Evolutionary conservation across 371 early-diverging fungal genomes (phyloP).

Genomic region (Saksenaea oblongispora): DNA sequence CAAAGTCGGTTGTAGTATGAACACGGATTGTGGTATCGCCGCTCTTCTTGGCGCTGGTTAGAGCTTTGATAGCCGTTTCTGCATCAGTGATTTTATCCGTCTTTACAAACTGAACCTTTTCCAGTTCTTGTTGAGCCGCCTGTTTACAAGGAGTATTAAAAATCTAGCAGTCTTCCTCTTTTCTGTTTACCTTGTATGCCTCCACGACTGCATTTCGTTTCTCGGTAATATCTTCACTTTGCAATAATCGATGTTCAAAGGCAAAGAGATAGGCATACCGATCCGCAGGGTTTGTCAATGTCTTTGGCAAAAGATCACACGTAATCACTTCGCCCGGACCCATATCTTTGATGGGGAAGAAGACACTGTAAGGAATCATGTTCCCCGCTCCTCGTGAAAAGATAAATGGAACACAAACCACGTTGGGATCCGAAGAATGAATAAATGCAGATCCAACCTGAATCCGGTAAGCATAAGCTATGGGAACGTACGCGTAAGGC

Average conservation of each 20-base stretch:
- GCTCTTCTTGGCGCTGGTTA: constrained; percentile 18
- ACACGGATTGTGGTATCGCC: constrained; percentile 21
- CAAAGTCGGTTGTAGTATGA: constrained; percentile 51
- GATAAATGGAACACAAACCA: constrained; percentile 58
- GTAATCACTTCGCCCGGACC: constrained; percentile 49
- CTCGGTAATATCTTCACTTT: constrained; percentile 16
- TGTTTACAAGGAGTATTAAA: background rate
- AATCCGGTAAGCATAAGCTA: background rate
- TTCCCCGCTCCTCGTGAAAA: constrained; percentile 54
- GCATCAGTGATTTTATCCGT: background rate
- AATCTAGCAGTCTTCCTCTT: background rate
- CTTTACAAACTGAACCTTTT: background rate
- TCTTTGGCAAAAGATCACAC: constrained; percentile 52
- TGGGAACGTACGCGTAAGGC: background rate
- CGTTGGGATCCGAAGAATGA: constrained; percentile 58
- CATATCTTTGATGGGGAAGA: constrained; percentile 60
- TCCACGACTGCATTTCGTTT: constrained; percentile 31
- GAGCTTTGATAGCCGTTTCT: constrained; percentile 3
- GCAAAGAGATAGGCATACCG: constrained; percentile 55
- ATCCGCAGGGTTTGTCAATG: constrained; percentile 32
- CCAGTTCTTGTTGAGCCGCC: background rate
- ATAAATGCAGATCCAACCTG: constrained; percentile 62
- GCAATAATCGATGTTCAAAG: constrained; percentile 38
- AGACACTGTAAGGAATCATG: constrained; percentile 62
- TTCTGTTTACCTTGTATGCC: constrained; percentile 25